Percentiles rank a stretch among this genome's conserved stretches.
Evolutionary conservation across 192 early-diverging fungal species (phyloP).

Genomic region (Mycoemilia scoparia): DNA sequence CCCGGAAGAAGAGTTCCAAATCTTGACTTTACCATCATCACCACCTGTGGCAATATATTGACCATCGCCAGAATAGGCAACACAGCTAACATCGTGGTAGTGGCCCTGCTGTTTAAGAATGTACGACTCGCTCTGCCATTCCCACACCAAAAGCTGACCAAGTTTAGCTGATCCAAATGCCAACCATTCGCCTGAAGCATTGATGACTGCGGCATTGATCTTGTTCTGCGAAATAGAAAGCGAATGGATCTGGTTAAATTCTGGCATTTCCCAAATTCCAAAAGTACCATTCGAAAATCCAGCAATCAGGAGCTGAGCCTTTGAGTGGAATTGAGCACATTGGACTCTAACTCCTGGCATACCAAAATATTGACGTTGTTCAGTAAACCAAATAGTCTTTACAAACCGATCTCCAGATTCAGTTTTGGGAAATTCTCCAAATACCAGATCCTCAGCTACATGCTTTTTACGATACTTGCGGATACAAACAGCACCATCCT

Average conservation of each 20-base stretch:
- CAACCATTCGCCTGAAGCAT: slow-evolving; percentile 88
- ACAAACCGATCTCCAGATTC: slow-evolving; percentile 19
- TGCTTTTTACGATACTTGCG: slow-evolving; percentile 37
- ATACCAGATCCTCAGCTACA: slow-evolving; percentile 33
- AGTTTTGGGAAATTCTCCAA: slow-evolving; percentile 36
- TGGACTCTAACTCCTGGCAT: slow-evolving; percentile 61
- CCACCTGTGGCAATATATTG: slow-evolving; percentile 91
- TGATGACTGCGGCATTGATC: slow-evolving; percentile 79
- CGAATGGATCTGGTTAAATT: slow-evolving; percentile 85
- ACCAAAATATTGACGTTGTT: slow-evolving; percentile 58
- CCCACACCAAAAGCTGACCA: slow-evolving; percentile 97
- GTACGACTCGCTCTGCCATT: slow-evolving; percentile 99
- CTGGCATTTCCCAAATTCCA: slow-evolving; percentile 95
- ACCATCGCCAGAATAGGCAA: slow-evolving; percentile 81
- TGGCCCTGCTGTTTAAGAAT: slow-evolving; percentile 99
- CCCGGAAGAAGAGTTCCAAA: slow-evolving; percentile 91
- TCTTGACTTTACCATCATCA: slow-evolving; percentile 92
- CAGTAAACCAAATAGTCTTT: slow-evolving; percentile 24
- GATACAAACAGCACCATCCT: slow-evolving; percentile 76
- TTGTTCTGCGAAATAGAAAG: slow-evolving; percentile 88
- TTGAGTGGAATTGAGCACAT: slow-evolving; percentile 56
- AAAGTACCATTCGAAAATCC: slow-evolving; percentile 90
- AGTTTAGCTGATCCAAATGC: slow-evolving; percentile 82
- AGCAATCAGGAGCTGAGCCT: slow-evolving; percentile 57
- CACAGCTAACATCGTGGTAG: slow-evolving; percentile 77